Evolutionary conservation across 78 protist species (phyloP), one percentile per base, ranked within the genome.

Genomic region (Dictyostelium firmibasis): DNA sequence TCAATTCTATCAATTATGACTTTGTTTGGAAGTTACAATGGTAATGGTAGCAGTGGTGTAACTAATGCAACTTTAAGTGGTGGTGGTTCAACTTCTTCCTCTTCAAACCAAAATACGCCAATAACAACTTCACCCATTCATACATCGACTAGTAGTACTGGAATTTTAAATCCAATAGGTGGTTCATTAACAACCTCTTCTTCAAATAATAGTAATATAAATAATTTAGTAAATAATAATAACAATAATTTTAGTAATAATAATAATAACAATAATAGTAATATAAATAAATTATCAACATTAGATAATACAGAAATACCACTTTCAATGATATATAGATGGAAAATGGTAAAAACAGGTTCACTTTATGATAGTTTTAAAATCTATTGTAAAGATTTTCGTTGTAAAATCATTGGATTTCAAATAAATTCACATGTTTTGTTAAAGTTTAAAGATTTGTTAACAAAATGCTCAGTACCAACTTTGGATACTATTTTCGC

Each of bases 301-400:
- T 57, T 27, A 13, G 94, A 89, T 23, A 89, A 89, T 27, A 69
- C 88, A 11, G 94, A 89, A 53, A 89, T 89, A 25, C 94, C 94
- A n/a, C 33, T 89, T 25, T 31, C 53, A 35, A 78, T 81, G 84
- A 89, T 89, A 78, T 81, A 89, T 69, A 44, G 74, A 20, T 89
- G 94, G 94, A 89, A 89, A n/a, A 36, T 31, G 25, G 50, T 89
- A 2, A 89, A 81, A 76, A 70, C 94, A 20, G 87, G 94, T 47
- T 43, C 62, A 18, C 50, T 81, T 14, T 81, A 64, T 7, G 94
- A 89, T 31, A 57, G 86, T 11, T 89, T 69, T 53, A 89, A 89
- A 78, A 81, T 89, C 18, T 89, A 89, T 67, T 89, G 94, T 57
- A 89, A 89, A 57, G 94, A 89, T 81, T 89, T 89, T 47, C 62